These are phyloP conservation scores for Thinopyrum elongatum DNA, from an alignment of 176 grass and related monocot genomes.

Conservation along the genomic window DNA sequence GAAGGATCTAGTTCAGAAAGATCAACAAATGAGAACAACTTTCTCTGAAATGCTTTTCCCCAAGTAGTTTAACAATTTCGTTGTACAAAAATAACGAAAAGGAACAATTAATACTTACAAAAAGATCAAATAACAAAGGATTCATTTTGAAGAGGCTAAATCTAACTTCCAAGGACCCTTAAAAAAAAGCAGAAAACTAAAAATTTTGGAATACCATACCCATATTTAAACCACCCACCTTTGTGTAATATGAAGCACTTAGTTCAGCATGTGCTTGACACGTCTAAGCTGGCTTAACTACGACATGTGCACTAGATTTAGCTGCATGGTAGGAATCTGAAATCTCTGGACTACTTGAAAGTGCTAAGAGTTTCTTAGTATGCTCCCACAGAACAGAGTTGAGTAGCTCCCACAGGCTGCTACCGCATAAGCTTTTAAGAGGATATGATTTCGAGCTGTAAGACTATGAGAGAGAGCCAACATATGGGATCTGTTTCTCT, in stretches of 20 bases:
- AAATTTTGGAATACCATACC: not conserved
- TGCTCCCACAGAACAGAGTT: not conserved
- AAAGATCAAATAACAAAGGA: not conserved
- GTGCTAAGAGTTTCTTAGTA: slow-evolving; percentile 1
- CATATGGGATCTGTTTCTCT: slow-evolving; percentile 25
- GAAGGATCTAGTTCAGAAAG: slow-evolving; percentile 16
- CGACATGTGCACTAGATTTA: not conserved
- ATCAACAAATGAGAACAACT: not conserved
- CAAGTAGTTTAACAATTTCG: not conserved
- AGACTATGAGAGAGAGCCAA: not conserved
- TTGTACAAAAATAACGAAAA: not conserved
- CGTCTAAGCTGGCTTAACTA: not conserved
- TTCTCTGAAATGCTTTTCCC: slow-evolving; percentile 2
- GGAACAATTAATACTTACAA: not conserved
- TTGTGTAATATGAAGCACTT: not conserved
- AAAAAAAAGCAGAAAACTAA: not conserved
- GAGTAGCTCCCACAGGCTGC: not conserved
- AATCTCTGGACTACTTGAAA: not conserved
- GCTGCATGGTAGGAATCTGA: not conserved
- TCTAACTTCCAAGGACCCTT: not conserved
- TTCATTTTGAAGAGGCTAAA: slow-evolving; percentile 3
- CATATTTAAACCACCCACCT: not conserved
- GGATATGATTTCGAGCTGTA: not conserved
- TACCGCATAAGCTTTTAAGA: not conserved
- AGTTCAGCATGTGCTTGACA: not conserved